These are phyloP conservation scores for Cryptococcus depauperatus DNA, from an alignment of 1,284 basidiomycete genomes.

Conservation along the genomic window DNA sequence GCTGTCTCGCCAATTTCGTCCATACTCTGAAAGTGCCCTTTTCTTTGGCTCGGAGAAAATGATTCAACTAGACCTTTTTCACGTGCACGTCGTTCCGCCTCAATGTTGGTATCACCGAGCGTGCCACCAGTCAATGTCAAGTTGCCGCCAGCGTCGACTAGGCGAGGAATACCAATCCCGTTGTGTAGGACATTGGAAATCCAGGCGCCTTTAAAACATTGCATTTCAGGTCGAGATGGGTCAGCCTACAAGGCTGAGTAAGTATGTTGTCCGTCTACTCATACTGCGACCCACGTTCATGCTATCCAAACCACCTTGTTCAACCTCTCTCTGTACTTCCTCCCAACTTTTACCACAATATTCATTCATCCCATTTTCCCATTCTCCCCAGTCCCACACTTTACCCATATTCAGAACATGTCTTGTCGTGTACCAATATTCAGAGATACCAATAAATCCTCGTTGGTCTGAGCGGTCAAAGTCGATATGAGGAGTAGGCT, in stretches of 20 bases:
- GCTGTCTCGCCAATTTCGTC: conserved; percentile 86
- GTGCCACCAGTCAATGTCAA: conserved; percentile 48
- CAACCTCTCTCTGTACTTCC: conserved; percentile 63
- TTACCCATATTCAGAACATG: conserved; percentile 93
- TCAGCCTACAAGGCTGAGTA: too few relatives aligned
- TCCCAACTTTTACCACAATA: conserved; percentile 80
- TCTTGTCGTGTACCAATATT: conserved; percentile 95
- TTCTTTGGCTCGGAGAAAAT: conserved; percentile 10
- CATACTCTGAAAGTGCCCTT: conserved; percentile 77
- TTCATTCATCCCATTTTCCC: conserved; percentile 79
- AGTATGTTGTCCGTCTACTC: neutral
- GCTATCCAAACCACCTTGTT: conserved; percentile 56
- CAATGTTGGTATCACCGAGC: conserved; percentile 50
- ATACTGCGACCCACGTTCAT: conserved; percentile 44
- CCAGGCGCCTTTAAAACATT: conserved; percentile 99
- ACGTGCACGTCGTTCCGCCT: conserved; percentile 63
- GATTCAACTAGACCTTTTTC: conserved; percentile 60
- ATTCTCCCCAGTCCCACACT: conserved; percentile 89
- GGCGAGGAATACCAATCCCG: conserved; percentile 87
- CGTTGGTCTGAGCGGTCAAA: conserved; percentile 63
- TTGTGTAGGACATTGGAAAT: conserved; percentile 92
- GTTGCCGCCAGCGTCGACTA: conserved; percentile 71
- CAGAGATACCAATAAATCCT: conserved; percentile 93
- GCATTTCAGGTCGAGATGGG: conserved; percentile 79
- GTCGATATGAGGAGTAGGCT: conserved; percentile 76